Evolutionary conservation across 768 basidiomycete species (phyloP).

Genomic region (Trametes coccinea): DNA sequence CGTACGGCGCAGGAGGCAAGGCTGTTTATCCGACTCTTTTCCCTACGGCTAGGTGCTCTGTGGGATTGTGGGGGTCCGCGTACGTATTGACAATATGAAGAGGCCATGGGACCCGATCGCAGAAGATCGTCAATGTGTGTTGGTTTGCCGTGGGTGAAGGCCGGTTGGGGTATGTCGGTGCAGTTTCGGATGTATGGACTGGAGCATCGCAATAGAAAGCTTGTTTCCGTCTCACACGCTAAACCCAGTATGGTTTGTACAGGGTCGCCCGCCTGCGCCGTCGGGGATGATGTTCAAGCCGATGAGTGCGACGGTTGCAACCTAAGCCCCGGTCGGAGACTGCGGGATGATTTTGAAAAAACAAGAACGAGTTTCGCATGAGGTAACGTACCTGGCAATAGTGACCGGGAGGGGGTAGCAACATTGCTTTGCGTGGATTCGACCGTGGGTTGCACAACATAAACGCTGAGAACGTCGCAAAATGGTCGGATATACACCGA

Average conservation of each 20-base stretch:
- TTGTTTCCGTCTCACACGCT: slow-evolving; percentile 22
- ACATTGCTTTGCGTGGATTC: background rate
- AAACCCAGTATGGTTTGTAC: slow-evolving; percentile 15
- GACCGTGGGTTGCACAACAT: slow-evolving; percentile 6
- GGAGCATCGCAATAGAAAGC: slow-evolving; percentile 21
- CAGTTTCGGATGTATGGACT: slow-evolving; percentile 19
- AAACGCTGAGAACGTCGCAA: slow-evolving; percentile 17
- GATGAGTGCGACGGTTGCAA: background rate
- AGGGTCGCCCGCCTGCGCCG: slow-evolving; percentile 1
- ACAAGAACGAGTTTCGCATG: slow-evolving; percentile 1
- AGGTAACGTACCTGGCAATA: background rate
- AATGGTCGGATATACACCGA: slow-evolving; percentile 24
- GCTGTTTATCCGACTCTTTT: slow-evolving; percentile 19
- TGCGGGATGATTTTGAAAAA: background rate
- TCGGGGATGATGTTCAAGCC: background rate
- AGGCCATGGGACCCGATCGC: slow-evolving; percentile 11
- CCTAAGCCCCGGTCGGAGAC: background rate
- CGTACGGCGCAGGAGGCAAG: background rate
- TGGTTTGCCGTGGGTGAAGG: slow-evolving; percentile 19
- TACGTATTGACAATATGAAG: slow-evolving; percentile 1
- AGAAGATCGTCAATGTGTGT: slow-evolving; percentile 14
- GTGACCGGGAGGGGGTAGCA: background rate
- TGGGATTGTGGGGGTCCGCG: slow-evolving; percentile 16
- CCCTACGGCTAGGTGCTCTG: slow-evolving; percentile 6
- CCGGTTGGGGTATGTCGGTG: slow-evolving; percentile 22